phyloP scores from a whole-genome alignment of 768 basidiomycete genomes.

The Termitomyces bulborhizus region DNA sequence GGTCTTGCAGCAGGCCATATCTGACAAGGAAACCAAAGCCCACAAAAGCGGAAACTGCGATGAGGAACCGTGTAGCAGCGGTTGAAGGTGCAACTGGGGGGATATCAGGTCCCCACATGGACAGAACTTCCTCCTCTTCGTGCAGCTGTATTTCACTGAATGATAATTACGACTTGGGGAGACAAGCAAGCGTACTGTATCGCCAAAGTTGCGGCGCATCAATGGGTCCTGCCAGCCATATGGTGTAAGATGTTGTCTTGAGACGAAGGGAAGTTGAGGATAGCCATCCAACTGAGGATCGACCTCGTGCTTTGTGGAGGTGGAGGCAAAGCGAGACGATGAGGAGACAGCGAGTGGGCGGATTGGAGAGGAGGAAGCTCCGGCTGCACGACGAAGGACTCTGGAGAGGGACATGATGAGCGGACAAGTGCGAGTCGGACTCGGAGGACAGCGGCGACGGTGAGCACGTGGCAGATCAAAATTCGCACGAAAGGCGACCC shows the following conservation, averaged over 20 bases:
- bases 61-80: conserved; percentile 60
- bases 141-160: conserved; percentile 48
- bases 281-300: conserved; percentile 73
- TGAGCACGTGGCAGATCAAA: conserved; percentile 10
- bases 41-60: conserved; percentile 59
- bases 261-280: conserved; percentile 63
- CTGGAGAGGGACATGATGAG: conserved; percentile 31
- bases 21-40: conserved; percentile 57
- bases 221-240: conserved; percentile 72
- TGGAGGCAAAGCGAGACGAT: conserved; percentile 25
- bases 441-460: conserved; percentile 11
- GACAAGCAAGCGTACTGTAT: conserved; percentile 41
- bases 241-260: conserved; percentile 57
- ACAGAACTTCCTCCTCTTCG: conserved; percentile 73
- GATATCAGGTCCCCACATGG: conserved; percentile 85
- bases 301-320: conserved; percentile 28
- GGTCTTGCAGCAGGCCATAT: conserved; percentile 47
- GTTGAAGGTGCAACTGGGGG: conserved; percentile 51
- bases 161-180: conserved; percentile 7
- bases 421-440: background rate
- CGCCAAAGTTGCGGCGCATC: conserved; percentile 76
- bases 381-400: conserved; percentile 32
- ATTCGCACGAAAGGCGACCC: conserved; percentile 14
- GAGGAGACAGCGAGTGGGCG: conserved; percentile 11
- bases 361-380: conserved; percentile 23